Percentiles rank a stretch among this genome's conserved stretches.
Conservation (phyloP, 495 filamentous ascomycete genomes). For the Podospora pseudopauciseta region DNA sequence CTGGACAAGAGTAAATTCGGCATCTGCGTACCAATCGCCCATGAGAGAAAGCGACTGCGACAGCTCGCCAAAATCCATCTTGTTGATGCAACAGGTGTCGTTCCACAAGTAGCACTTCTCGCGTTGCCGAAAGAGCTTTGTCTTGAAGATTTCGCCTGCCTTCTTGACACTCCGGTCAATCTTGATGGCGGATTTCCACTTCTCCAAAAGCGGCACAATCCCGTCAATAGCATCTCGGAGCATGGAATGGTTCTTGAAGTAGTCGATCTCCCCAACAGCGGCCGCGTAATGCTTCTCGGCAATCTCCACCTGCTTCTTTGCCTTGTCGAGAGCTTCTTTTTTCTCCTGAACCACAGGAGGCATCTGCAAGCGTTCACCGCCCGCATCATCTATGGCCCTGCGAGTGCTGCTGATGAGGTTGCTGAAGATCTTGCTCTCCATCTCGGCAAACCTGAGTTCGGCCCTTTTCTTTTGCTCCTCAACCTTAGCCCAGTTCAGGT, state of each 20-base stretch:
- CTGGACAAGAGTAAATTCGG: slow-evolving; percentile 47
- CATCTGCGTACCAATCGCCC: slow-evolving; percentile 49
- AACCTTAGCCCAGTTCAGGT: slow-evolving; percentile 13
- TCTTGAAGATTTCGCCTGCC: slow-evolving; percentile 37
- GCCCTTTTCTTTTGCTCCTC: slow-evolving; percentile 10
- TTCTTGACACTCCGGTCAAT: slow-evolving; percentile 33
- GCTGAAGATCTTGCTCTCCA: slow-evolving; percentile 19
- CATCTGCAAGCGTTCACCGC: not conserved
- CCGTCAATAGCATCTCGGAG: slow-evolving; percentile 39
- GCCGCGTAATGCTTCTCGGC: slow-evolving; percentile 7
- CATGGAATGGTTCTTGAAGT: slow-evolving; percentile 27
- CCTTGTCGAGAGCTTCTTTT: not conserved
- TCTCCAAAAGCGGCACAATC: slow-evolving; percentile 34
- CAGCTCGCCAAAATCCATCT: slow-evolving; percentile 37
- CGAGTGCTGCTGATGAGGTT: slow-evolving; percentile 5
- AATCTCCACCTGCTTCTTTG: slow-evolving; percentile 15
- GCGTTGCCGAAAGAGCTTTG: slow-evolving; percentile 32
- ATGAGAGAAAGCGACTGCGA: slow-evolving; percentile 44
- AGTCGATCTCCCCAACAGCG: slow-evolving; percentile 21
- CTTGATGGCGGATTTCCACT: slow-evolving; percentile 41
- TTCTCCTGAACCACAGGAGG: not conserved
- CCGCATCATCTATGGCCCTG: slow-evolving; percentile 6
- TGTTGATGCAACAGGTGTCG: slow-evolving; percentile 51
- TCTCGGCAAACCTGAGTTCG: slow-evolving; percentile 19
- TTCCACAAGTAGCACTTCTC: slow-evolving; percentile 47